Evolutionary conservation across 345 rosid species (phyloP).

Genomic region (Nasturtium officinale): DNA sequence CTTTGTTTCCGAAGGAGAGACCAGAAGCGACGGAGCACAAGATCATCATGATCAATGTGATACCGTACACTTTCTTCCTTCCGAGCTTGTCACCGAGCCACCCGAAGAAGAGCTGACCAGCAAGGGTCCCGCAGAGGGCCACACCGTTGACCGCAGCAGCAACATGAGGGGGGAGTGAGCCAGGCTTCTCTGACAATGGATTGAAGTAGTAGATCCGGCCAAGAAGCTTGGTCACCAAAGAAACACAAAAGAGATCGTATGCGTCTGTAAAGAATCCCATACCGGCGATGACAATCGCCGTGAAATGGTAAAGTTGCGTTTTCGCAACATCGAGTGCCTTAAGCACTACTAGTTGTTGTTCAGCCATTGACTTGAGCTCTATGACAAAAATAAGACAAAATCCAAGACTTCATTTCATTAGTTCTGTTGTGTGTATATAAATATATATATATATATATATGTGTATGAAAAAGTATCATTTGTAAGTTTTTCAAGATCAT

Average conservation of each 20-base stretch:
- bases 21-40: slow-evolving; percentile 38
- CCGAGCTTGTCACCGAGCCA: slow-evolving; percentile 52
- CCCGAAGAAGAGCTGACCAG: slow-evolving; percentile 49
- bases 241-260: slow-evolving; percentile 70
- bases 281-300: slow-evolving; percentile 68
- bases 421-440: neutral
- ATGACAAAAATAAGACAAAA: neutral
- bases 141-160: slow-evolving; percentile 46
- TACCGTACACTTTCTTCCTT: slow-evolving; percentile 54
- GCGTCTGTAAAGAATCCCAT: slow-evolving; percentile 83
- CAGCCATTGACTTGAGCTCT: neutral
- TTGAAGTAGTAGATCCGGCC: slow-evolving; percentile 63
- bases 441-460: too few species aligned
- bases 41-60: slow-evolving; percentile 45
- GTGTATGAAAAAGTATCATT: too few species aligned
- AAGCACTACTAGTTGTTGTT: slow-evolving; percentile 53
- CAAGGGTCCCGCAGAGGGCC: slow-evolving; percentile 35
- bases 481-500: too few species aligned
- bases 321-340: slow-evolving; percentile 66
- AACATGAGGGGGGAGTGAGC: slow-evolving; percentile 43
- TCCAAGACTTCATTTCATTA: neutral
- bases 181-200: slow-evolving; percentile 37
- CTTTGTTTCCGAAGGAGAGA: slow-evolving; percentile 34
- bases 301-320: slow-evolving; percentile 69
- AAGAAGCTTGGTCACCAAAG: slow-evolving; percentile 63